Base-by-base conservation (phyloP, 495 filamentous ascomycete species). In the Aspergillus wentii region DNA sequence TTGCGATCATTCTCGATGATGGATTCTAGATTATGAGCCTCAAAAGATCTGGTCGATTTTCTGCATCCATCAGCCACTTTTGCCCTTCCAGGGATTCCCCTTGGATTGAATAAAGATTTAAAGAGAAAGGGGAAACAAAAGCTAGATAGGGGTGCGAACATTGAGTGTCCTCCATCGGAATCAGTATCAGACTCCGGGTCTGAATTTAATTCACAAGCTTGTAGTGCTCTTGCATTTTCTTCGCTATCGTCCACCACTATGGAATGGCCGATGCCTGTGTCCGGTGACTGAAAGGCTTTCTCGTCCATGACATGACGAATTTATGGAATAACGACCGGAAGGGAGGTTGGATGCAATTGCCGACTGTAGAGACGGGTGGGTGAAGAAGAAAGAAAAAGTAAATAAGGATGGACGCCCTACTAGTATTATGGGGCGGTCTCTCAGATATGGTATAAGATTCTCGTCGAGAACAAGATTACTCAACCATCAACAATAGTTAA, bases 1-100 rank as follows among this genome's bases (percentile, higher is more conserved):
- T 74, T 70, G 15, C 84, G 78, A 27, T 70, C 78, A 59, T 88
- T 74, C 46, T 87, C 82, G 14, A 69, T 45, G 21, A 75, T 53
- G 43, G 72, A 74, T 41, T 75, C 65, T 33, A 84, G 56, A 40
- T 74, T 70, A 6, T 70, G 55, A 35, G 72, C 71, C 37, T 73
- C 75, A 33, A 82, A 57, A 4, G 81, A 85, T 34, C 68, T 70
- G 15, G 80, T 79, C 6, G 72, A 76, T 38, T 69, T 71, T 50
- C 76, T 77, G 44, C 31, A 17, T 22, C 25, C 8, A 35, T 57
- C 25, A 62, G 49, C 19, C 44, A 26, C 5, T 20, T 10, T 14
- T 29, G 20, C 17, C n/a, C 9, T 20, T 20, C 10, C n/a, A n/a
- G n/a, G n/a, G n/a, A n/a, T n/a, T n/a, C n/a, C n/a, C n/a, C n/a